Percentiles rank a stretch among this genome's conserved stretches.
phyloP scores from a whole-genome alignment of 106 monocot species.

The Cymbidium sinense region DNA sequence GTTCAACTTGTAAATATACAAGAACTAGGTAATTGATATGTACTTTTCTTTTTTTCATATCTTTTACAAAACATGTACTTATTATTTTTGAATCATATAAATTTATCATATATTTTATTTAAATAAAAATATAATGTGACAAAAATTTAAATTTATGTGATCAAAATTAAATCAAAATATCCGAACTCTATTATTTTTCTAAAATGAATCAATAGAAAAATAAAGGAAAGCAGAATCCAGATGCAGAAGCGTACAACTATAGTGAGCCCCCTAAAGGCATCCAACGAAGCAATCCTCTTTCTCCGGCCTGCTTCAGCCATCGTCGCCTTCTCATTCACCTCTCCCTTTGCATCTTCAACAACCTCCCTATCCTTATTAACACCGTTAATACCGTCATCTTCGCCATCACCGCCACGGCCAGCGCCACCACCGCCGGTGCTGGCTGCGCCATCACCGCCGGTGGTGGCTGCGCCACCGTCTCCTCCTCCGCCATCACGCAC shows the following conservation, averaged over 20 bases:
- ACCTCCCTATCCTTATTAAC: not conserved
- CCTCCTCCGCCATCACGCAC: not conserved
- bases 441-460: not conserved
- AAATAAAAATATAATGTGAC: too few relatives aligned
- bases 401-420: not conserved
- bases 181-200: not conserved
- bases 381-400: not conserved
- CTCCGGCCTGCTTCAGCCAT: not conserved
- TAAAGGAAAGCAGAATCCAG: not conserved
- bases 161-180: not conserved
- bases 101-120: not conserved
- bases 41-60: too few relatives aligned
- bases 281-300: slow-evolving; percentile 28
- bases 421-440: too few relatives aligned
- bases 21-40: too few relatives aligned
- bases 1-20: too few relatives aligned
- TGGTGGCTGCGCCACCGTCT: too few relatives aligned
- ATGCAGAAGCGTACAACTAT: slow-evolving; percentile 25
- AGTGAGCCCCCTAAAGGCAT: slow-evolving; percentile 50
- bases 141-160: too few relatives aligned
- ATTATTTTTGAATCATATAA: not conserved
- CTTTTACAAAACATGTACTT: not conserved
- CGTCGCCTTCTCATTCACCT: not conserved
- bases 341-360: not conserved
- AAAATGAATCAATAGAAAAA: not conserved